Conservation (phyloP, 2,329 filamentous ascomycete genomes). For the Trichoderma sp. region DNA sequence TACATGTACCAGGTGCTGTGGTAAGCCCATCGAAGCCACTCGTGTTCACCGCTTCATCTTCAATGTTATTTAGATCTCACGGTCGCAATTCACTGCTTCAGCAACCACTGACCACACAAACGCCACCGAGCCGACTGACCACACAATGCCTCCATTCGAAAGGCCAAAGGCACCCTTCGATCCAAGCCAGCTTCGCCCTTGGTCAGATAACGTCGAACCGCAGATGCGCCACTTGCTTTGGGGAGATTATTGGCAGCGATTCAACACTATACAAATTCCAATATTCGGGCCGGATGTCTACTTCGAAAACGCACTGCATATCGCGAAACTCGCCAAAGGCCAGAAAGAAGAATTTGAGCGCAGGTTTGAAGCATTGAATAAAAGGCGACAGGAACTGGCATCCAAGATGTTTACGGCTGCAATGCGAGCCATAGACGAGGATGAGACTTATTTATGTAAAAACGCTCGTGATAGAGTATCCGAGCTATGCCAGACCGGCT, state of each 20-base stretch:
- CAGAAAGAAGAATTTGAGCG: background rate
- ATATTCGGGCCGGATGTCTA: background rate
- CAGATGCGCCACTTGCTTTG: background rate
- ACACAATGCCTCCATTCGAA: background rate
- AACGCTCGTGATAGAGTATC: background rate
- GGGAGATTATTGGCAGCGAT: background rate
- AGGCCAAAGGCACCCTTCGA: background rate
- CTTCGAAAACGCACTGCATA: background rate
- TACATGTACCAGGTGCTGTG: background rate
- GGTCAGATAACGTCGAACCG: background rate
- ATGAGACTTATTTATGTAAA: background rate
- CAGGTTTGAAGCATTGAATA: background rate
- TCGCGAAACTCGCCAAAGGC: background rate
- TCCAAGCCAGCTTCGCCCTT: background rate
- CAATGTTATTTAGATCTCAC: background rate
- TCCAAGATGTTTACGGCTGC: background rate
- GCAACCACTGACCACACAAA: background rate
- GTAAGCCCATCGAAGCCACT: background rate
- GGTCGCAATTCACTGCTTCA: background rate
- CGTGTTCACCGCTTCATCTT: background rate
- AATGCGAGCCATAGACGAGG: background rate
- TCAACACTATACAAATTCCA: background rate
- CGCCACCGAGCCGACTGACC: too few relatives aligned
- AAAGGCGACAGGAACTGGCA: background rate
- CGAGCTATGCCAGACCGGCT: background rate